Evolutionary conservation across 352 stramenopile species (phyloP).

Genomic region (Phytophthora hibernalis): DNA sequence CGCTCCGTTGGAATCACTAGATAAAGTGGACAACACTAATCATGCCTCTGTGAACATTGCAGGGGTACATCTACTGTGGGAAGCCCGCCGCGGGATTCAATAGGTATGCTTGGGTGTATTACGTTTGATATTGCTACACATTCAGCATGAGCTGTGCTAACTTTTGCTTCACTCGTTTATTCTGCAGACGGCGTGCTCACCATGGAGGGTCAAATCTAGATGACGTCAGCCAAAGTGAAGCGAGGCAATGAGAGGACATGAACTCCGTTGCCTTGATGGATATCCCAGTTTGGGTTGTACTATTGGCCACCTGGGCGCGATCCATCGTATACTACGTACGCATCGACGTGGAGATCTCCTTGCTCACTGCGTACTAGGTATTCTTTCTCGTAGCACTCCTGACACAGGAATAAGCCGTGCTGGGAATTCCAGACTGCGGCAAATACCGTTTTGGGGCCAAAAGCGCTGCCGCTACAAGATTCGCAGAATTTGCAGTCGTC

Average conservation of each 20-base stretch:
- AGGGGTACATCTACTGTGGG: conserved; percentile 37
- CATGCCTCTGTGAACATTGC: conserved; percentile 8
- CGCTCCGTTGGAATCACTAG: not conserved
- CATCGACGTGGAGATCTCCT: too few species aligned
- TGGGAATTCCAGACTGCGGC: too few species aligned
- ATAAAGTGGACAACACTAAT: conserved; percentile 19
- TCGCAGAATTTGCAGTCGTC: too few species aligned
- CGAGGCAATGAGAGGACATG: not conserved
- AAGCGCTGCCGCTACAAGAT: too few species aligned
- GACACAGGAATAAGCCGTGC: too few species aligned
- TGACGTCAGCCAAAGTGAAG: not conserved
- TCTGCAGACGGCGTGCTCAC: conserved; percentile 42
- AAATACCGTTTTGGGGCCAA: too few species aligned
- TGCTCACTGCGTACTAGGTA: too few species aligned
- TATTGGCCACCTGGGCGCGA: conserved; percentile 45
- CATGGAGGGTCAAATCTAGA: conserved; percentile 77
- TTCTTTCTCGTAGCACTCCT: too few species aligned
- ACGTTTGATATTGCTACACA: not conserved
- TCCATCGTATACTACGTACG: conserved; percentile 62
- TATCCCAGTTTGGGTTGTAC: not conserved
- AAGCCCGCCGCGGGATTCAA: conserved; percentile 46
- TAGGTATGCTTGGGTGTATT: conserved; percentile 27
- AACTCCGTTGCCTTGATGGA: conserved; percentile 5
- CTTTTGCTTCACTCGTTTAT: not conserved
- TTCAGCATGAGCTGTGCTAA: not conserved